These are phyloP conservation scores for Cairneyella variabilis DNA, from an alignment of 495 filamentous ascomycete genomes.

Conservation along the genomic window DNA sequence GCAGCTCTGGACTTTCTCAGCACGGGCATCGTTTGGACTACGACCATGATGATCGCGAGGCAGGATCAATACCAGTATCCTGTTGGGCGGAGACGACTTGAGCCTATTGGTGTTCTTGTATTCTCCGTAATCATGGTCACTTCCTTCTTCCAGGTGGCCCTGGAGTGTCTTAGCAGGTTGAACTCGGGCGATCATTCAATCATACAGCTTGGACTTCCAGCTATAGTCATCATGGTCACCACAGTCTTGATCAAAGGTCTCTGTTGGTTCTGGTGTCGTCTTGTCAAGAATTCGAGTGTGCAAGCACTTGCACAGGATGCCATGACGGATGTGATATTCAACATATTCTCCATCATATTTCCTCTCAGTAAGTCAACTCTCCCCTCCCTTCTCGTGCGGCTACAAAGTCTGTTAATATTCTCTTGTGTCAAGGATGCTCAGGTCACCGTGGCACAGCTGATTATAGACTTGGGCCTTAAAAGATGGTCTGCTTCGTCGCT, in stretches of 20 bases:
- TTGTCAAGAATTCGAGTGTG: conserved; percentile 84
- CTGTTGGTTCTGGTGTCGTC: conserved; percentile 89
- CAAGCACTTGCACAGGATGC: conserved; percentile 61
- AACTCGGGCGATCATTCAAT: conserved; percentile 59
- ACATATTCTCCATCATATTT: conserved; percentile 83
- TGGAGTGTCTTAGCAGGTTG: conserved; percentile 69
- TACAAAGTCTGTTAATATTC: too few relatives aligned
- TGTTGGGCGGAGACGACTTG: conserved; percentile 70
- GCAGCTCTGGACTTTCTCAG: conserved; percentile 83
- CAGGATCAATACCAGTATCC: conserved; percentile 82
- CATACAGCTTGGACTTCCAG: conserved; percentile 66
- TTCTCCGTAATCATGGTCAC: conserved; percentile 85
- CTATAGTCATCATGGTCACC: conserved; percentile 74
- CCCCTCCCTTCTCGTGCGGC: too few relatives aligned
- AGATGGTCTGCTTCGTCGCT: not conserved
- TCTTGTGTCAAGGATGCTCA: too few relatives aligned
- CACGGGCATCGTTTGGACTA: conserved; percentile 83
- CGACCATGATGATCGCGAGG: conserved; percentile 67
- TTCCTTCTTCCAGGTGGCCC: conserved; percentile 78
- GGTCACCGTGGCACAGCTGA: too few relatives aligned
- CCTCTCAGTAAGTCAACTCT: conserved; percentile 54
- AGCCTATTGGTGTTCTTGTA: conserved; percentile 74
- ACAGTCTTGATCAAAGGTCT: conserved; percentile 78
- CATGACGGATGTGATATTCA: conserved; percentile 72
- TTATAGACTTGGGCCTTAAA: too few relatives aligned